A percentile compares a stretch with the other conserved stretches of the same genome.
Evolutionary conservation across 176 grass and related monocot genomes (phyloP).

Genomic region (Aegilops umbellulata): DNA sequence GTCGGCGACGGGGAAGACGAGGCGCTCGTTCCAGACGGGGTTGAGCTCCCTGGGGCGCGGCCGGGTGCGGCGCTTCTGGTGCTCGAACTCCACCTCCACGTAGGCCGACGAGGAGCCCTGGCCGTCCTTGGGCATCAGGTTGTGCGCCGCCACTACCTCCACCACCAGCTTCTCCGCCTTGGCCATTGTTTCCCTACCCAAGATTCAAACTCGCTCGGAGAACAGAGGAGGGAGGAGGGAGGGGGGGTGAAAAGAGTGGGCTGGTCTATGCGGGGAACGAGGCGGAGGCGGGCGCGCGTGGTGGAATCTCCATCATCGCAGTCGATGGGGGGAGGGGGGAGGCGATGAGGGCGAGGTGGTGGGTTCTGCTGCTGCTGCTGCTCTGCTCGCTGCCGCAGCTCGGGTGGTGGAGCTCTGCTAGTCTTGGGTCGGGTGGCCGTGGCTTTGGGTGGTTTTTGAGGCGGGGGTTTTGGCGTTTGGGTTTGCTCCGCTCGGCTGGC

Average conservation of each 20-base stretch:
- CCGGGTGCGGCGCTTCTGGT: conserved; percentile 71
- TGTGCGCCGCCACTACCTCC: conserved; percentile 92
- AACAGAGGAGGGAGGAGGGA: neutral
- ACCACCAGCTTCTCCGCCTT: conserved; percentile 93
- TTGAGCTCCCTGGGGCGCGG: conserved; percentile 68
- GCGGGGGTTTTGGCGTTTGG: conserved; percentile 32
- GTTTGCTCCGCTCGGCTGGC: neutral
- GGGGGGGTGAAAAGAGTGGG: neutral
- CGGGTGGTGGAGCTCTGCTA: conserved; percentile 10
- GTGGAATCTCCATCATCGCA: conserved; percentile 51
- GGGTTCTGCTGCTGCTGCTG: conserved; percentile 8
- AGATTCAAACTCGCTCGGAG: neutral
- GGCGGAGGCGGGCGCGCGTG: conserved; percentile 38
- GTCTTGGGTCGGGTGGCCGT: neutral
- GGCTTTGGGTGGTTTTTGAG: conserved; percentile 46
- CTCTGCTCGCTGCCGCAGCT: neutral
- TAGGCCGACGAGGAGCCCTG: conserved; percentile 81
- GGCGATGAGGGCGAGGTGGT: neutral
- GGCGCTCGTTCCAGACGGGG: conserved; percentile 90
- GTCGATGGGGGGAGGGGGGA: conserved; percentile 25
- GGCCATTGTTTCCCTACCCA: conserved; percentile 18
- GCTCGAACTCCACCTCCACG: conserved; percentile 92
- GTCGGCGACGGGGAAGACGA: conserved; percentile 68
- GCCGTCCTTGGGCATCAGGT: conserved; percentile 94
- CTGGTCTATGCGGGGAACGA: neutral